Evolutionary conservation across 768 basidiomycete genomes (phyloP).

Genomic region (Mycena maculata): DNA sequence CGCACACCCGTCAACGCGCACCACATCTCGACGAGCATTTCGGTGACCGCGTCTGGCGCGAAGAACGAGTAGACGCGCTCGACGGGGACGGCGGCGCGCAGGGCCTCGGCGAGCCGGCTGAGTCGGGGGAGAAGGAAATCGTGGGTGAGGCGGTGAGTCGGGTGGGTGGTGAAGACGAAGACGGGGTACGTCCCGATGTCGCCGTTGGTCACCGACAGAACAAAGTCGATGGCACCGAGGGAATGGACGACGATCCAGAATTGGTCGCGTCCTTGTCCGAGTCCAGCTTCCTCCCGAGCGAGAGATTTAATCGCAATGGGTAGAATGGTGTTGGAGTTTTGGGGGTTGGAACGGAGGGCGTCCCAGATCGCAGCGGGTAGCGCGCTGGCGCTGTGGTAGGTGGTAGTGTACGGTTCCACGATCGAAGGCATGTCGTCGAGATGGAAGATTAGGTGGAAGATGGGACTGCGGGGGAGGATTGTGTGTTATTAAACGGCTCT

Average conservation of each 20-base stretch:
- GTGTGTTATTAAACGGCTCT: neutral
- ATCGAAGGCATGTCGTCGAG: slow-evolving; percentile 22
- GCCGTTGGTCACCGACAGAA: slow-evolving; percentile 70
- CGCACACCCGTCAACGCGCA: slow-evolving; percentile 55
- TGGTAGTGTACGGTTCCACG: slow-evolving; percentile 24
- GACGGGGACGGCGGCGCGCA: slow-evolving; percentile 49
- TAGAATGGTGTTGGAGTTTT: slow-evolving; percentile 56
- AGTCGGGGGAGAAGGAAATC: slow-evolving; percentile 56
- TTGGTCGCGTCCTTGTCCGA: slow-evolving; percentile 32
- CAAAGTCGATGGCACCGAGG: slow-evolving; percentile 53
- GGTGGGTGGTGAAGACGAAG: slow-evolving; percentile 67
- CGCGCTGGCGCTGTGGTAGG: slow-evolving; percentile 45
- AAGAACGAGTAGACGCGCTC: slow-evolving; percentile 76
- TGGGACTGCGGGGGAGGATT: neutral
- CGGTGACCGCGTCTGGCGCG: slow-evolving; percentile 59
- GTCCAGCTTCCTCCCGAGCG: slow-evolving; percentile 33
- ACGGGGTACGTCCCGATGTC: slow-evolving; percentile 71
- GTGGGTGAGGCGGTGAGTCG: slow-evolving; percentile 50
- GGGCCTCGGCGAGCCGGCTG: slow-evolving; percentile 50
- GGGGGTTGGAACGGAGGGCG: slow-evolving; percentile 49
- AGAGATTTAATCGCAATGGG: slow-evolving; percentile 50
- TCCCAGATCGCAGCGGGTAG: slow-evolving; percentile 53
- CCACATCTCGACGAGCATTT: slow-evolving; percentile 63
- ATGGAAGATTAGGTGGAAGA: neutral
- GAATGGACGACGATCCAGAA: slow-evolving; percentile 51